Conservation (phyloP, 2,329 filamentous ascomycete genomes). For the Botrytis elliptica region DNA sequence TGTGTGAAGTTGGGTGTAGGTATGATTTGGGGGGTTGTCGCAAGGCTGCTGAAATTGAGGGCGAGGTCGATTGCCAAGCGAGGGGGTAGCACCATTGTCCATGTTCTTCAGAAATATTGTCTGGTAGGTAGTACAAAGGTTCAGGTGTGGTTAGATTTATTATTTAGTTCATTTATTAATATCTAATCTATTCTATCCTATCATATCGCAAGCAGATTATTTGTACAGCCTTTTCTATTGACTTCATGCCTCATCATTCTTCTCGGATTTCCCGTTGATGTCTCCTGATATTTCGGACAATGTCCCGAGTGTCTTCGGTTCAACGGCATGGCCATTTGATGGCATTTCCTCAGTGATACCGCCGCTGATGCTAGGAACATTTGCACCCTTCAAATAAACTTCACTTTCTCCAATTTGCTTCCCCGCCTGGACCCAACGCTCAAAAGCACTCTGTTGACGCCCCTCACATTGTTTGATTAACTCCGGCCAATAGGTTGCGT, state of each 20-base stretch:
- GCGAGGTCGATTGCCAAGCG: not conserved
- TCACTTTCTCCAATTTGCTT: constrained; percentile 84
- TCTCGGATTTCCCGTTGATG: not conserved
- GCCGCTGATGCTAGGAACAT: constrained; percentile 31
- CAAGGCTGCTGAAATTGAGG: constrained; percentile 15
- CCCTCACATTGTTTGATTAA: constrained; percentile 69
- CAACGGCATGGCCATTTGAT: constrained; percentile 3
- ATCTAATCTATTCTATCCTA: not conserved
- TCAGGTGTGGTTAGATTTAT: not conserved
- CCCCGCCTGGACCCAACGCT: constrained; percentile 77
- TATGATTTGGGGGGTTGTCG: constrained; percentile 10
- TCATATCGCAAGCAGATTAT: not conserved
- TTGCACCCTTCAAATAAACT: constrained; percentile 73
- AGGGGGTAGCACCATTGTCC: not conserved
- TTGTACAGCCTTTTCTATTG: not conserved
- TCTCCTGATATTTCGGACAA: constrained; percentile 4
- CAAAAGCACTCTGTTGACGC: constrained; percentile 59
- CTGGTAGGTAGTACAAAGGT: not conserved
- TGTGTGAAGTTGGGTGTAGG: not conserved
- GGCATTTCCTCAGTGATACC: constrained; percentile 14
- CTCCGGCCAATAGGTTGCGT: constrained; percentile 84
- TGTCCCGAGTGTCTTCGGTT: constrained; percentile 5
- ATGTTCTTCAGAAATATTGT: not conserved
- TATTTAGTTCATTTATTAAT: not conserved
- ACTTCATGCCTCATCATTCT: not conserved